Conservation (phyloP, 768 basidiomycete species). For the Lactifluus volemus region DNA sequence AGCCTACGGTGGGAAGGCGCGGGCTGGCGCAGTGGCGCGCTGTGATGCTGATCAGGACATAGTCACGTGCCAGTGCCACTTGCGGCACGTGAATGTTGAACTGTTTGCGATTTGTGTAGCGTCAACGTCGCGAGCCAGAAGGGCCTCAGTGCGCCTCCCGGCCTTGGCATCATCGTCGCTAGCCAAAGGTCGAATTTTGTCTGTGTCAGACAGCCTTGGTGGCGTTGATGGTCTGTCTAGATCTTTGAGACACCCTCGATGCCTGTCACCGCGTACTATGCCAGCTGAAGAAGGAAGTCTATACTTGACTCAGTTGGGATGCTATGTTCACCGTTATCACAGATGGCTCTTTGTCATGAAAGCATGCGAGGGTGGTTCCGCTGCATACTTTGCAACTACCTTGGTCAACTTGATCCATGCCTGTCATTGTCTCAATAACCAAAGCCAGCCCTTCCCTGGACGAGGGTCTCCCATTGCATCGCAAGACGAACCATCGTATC, state of each 20-base stretch:
- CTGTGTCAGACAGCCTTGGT: background rate
- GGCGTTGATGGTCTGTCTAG: slow-evolving; percentile 25
- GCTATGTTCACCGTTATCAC: background rate
- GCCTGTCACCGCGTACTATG: slow-evolving; percentile 74
- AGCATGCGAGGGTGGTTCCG: slow-evolving; percentile 72
- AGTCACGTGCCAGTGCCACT: too few species aligned
- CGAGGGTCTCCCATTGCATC: slow-evolving; percentile 72
- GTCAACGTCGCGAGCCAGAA: slow-evolving; percentile 91
- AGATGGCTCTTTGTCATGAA: slow-evolving; percentile 94
- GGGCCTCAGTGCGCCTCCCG: slow-evolving; percentile 89
- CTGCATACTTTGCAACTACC: slow-evolving; percentile 79
- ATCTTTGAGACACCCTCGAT: slow-evolving; percentile 53
- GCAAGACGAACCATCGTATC: slow-evolving; percentile 54
- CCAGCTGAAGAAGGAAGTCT: slow-evolving; percentile 68
- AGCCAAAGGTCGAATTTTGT: slow-evolving; percentile 45
- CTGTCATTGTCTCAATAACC: slow-evolving; percentile 72
- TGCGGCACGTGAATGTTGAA: too few species aligned
- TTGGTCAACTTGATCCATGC: slow-evolving; percentile 90
- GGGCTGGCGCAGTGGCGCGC: too few species aligned
- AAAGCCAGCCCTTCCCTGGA: slow-evolving; percentile 53
- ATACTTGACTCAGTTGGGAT: background rate
- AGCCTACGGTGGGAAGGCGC: too few species aligned
- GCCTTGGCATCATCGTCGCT: slow-evolving; percentile 78
- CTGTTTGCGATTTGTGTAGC: slow-evolving; percentile 22
- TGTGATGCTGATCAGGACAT: too few species aligned